phyloP scores from a whole-genome alignment of 768 basidiomycete genomes.

The Lentinula edodes region DNA sequence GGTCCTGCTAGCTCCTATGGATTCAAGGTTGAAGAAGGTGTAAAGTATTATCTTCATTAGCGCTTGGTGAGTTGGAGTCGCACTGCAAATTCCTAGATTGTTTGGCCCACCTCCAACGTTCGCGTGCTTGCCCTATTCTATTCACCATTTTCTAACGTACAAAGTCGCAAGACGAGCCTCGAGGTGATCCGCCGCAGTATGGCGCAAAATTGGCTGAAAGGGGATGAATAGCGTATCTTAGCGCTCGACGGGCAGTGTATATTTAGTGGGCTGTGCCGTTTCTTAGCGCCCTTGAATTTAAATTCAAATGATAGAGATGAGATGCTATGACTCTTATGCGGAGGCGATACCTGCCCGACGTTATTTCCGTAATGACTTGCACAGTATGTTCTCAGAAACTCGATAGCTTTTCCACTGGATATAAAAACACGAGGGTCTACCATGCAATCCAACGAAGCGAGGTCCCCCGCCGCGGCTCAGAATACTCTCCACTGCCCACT shows the following conservation, averaged over 20 bases:
- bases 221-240: neutral
- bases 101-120: too few relatives aligned
- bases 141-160: neutral
- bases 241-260: neutral
- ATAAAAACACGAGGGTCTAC: constrained; percentile 1
- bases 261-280: neutral
- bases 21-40: neutral
- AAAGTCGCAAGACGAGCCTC: neutral
- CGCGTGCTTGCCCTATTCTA: too few relatives aligned
- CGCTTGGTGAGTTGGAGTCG: neutral
- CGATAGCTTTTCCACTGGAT: neutral
- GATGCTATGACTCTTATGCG: constrained; percentile 4
- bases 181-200: neutral
- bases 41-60: neutral
- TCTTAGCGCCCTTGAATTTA: neutral
- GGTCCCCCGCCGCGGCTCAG: neutral
- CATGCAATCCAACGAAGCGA: neutral
- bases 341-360: constrained; percentile 6
- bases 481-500: neutral
- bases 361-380: neutral
- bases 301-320: neutral
- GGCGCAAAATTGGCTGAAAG: neutral
- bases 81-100: too few relatives aligned
- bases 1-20: too few relatives aligned
- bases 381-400: neutral